A percentile compares a stretch with the other conserved stretches of the same genome.
Conservation (phyloP, 2,329 filamentous ascomycete species). For the Aspergillus texensis region DNA sequence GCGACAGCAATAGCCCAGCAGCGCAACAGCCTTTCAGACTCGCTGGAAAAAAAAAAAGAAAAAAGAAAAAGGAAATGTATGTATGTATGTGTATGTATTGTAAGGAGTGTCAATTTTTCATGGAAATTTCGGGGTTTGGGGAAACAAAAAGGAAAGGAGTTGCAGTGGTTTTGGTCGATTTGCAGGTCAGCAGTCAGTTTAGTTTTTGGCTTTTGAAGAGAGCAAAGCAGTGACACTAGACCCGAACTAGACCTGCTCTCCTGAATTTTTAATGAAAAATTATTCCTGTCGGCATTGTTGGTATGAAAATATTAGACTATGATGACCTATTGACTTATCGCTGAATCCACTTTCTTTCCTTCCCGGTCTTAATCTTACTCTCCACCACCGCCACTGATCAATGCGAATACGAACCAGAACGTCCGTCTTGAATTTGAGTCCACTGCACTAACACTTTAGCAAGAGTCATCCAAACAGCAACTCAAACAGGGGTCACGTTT, state of each 20-base stretch:
- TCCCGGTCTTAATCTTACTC: slow-evolving; percentile 2
- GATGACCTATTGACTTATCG: slow-evolving; percentile 3
- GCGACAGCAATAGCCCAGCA: slow-evolving; percentile 1
- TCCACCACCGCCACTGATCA: neutral
- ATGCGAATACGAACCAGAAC: slow-evolving; percentile 1
- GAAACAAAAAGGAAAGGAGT: neutral
- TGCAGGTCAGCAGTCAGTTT: neutral
- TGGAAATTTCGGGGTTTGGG: neutral
- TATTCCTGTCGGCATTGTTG: slow-evolving; percentile 3
- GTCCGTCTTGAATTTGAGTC: neutral
- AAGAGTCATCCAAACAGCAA: neutral
- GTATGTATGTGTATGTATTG: neutral
- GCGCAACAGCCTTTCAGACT: neutral
- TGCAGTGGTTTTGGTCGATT: neutral
- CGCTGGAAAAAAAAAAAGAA: neutral
- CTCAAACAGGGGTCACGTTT: no score
- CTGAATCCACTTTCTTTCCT: neutral
- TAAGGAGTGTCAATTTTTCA: slow-evolving; percentile 5
- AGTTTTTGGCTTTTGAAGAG: neutral
- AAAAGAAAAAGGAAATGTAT: neutral
- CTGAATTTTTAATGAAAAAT: neutral
- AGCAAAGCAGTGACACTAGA: neutral
- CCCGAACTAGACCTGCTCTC: neutral
- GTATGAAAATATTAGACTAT: neutral
- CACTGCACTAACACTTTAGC: neutral